Base-by-base conservation (phyloP, 108 stramenopile genomes). In the Conticribra guillardii region DNA sequence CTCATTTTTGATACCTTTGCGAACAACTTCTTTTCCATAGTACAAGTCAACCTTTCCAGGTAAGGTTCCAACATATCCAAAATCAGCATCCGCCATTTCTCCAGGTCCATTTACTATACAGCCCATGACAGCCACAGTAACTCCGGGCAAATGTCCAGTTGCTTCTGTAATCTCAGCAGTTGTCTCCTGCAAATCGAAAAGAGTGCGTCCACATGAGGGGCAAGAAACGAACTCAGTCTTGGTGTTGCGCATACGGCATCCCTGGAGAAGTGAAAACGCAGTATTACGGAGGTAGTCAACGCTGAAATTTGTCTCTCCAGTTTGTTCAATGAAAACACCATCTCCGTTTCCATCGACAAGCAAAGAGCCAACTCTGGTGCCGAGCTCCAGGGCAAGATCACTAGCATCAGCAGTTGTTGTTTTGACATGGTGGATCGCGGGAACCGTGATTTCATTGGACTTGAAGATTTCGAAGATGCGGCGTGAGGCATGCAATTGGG, bases 181-280 rank as follows among this genome's bases (percentile, higher is more conserved):
- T 15, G 96, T 96, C 81, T 97, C 96, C 73, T 98, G 97, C 63
- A 98, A 76, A 76, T 98, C 97, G 49, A 98, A 98, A 41, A 98
- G 82, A n/a, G 97, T 98, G 54, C 97, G 84, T 46, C 97, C 97
- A 73, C 97, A 98, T 47, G 95, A 96, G 30, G 97, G 97, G 84
- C 97, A 98, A 9, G 96, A 97, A 0, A 98, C 97, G 66, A 97
- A 98, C 76, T 98, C 97, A n/a, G 97, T 98, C 82, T 98, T 98
- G 52, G 91, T 94, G 74, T 89, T 96, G 48, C 97, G 84, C 96
- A 98, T 97, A 28, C 97, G 96, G 66, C 90, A 87, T 64, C 97
- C 97, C 86, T 98, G 97, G 51, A 98, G 73, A 21, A 96, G 80
- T 37, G 81, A 83, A 72, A 98, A 98, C 31, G 89, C 92, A 45